Conservation (phyloP, 2,329 filamentous ascomycete genomes). For the Thielaviopsis populi region DNA sequence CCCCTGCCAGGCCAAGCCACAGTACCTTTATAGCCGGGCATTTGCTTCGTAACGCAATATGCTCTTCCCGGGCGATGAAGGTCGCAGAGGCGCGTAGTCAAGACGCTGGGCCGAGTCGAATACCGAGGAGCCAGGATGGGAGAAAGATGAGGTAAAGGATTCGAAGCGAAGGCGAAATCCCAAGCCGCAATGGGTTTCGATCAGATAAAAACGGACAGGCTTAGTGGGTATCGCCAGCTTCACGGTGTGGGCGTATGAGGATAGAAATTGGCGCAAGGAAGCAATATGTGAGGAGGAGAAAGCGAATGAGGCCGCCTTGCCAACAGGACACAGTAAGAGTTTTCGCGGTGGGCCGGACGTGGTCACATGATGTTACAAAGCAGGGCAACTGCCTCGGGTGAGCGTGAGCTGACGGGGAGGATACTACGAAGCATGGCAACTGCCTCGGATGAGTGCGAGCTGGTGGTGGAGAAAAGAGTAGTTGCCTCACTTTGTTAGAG, state of each 20-base stretch:
- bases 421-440: background rate
- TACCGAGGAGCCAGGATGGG: background rate
- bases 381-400: background rate
- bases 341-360: background rate
- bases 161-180: background rate
- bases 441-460: background rate
- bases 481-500: background rate
- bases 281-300: no score
- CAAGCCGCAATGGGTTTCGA: background rate
- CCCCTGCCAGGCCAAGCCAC: background rate
- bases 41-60: background rate
- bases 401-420: background rate
- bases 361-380: background rate
- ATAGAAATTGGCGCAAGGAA: background rate
- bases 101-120: background rate
- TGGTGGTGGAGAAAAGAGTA: background rate
- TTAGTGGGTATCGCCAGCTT: background rate
- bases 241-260: background rate
- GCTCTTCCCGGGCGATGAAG: background rate
- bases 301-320: background rate
- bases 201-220: background rate
- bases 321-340: background rate
- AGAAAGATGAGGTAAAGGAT: background rate
- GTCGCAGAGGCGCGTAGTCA: background rate
- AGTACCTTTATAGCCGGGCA: background rate